Evolutionary conservation across 306 rosid genomes (phyloP).

Genomic region (Delonix regia): DNA sequence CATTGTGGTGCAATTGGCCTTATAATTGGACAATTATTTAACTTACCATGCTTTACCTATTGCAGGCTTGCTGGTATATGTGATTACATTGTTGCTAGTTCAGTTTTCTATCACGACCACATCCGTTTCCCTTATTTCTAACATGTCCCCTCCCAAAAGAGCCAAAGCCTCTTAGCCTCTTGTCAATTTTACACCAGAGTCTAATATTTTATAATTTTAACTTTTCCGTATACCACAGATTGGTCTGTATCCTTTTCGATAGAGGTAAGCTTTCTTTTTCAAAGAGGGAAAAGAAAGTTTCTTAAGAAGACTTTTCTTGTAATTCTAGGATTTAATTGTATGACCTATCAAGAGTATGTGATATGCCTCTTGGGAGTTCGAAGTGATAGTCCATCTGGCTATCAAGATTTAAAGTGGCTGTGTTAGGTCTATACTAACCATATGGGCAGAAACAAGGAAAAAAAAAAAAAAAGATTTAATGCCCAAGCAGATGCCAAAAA

Average conservation of each 20-base stretch:
- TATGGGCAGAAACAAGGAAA: not conserved
- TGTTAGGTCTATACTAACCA: not conserved
- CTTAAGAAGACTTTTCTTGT: not conserved
- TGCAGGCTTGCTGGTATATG: constrained; percentile 56
- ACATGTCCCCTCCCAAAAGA: constrained; percentile 86
- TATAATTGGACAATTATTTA: not conserved
- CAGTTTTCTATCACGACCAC: constrained; percentile 38
- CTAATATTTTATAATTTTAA: not conserved
- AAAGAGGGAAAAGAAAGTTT: not conserved
- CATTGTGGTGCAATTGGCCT: not conserved
- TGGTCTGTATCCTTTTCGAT: constrained; percentile 20
- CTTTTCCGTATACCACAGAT: not conserved
- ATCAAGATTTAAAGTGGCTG: not conserved
- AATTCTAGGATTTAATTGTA: not conserved
- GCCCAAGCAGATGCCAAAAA: not conserved
- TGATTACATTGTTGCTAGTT: constrained; percentile 26
- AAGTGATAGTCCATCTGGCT: no score
- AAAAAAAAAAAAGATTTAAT: not conserved
- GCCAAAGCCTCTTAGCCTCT: constrained; percentile 54
- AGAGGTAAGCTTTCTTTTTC: not conserved
- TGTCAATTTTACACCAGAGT: not conserved
- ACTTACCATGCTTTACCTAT: constrained; percentile 1
- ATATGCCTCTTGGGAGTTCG: no score
- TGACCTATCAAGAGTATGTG: not conserved
- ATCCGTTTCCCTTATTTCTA: constrained; percentile 49